Conservation (phyloP, 768 basidiomycete genomes). For the Crassisporium funariophilum region DNA sequence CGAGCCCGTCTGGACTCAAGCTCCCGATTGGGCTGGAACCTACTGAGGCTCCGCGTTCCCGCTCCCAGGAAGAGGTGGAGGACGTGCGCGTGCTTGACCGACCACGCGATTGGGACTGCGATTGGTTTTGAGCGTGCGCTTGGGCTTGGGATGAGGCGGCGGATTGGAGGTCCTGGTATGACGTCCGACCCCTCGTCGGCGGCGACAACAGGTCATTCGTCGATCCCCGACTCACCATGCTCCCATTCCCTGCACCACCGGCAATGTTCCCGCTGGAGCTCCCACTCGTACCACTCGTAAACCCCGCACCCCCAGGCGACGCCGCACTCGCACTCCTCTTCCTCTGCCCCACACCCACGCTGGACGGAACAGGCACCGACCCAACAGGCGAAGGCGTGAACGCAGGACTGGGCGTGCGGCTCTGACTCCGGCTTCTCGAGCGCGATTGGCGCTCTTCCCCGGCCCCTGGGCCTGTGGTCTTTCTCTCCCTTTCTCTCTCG, state of each 20-base stretch:
- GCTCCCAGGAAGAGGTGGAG: constrained; percentile 48
- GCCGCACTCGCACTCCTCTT: background rate
- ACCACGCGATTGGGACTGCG: constrained; percentile 43
- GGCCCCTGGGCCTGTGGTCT: constrained; percentile 6
- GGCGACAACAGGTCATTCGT: constrained; percentile 20
- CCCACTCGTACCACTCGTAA: too few relatives aligned
- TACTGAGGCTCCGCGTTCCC: constrained; percentile 36
- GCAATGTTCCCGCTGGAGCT: too few relatives aligned
- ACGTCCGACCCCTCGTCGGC: too few relatives aligned
- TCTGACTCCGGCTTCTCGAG: constrained; percentile 25
- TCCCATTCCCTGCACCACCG: too few relatives aligned
- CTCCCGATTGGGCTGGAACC: constrained; percentile 32
- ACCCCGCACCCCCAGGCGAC: too few relatives aligned
- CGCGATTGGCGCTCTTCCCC: constrained; percentile 24
- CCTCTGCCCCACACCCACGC: background rate
- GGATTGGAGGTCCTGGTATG: background rate
- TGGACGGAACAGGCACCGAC: background rate
- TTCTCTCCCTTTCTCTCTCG: constrained; percentile 15
- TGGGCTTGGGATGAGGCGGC: background rate
- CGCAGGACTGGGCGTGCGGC: constrained; percentile 35
- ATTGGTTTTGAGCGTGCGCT: constrained; percentile 10
- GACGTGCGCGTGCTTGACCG: constrained; percentile 58
- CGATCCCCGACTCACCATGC: too few relatives aligned
- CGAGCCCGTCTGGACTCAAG: constrained; percentile 39
- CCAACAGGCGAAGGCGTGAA: constrained; percentile 15